phyloP scores from a whole-genome alignment of 2,329 filamentous ascomycete genomes.

The Didymella keratinophila region DNA sequence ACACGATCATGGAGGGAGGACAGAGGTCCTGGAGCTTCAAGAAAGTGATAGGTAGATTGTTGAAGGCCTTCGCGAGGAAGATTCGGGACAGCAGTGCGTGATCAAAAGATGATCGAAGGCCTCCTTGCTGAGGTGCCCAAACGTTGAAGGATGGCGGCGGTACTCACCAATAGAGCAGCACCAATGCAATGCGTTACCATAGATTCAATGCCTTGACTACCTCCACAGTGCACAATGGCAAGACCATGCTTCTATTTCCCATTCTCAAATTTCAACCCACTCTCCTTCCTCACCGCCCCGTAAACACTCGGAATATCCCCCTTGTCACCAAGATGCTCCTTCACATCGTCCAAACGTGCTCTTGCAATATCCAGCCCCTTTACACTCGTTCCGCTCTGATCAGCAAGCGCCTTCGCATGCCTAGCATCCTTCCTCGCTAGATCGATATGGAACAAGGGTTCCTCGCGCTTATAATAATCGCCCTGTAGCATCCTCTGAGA shows the following conservation, averaged over 20 bases:
- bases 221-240: no score
- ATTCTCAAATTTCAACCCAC: slow-evolving; percentile 74
- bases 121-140: no score
- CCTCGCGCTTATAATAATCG: slow-evolving; percentile 77
- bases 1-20: no score
- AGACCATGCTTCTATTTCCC: slow-evolving; percentile 36
- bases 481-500: slow-evolving; percentile 76
- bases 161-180: no score
- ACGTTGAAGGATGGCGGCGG: no score
- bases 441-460: slow-evolving; percentile 84
- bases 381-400: slow-evolving; percentile 67
- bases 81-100: no score
- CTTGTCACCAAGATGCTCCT: slow-evolving; percentile 71
- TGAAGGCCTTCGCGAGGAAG: no score
- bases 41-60: no score
- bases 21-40: no score
- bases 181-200: no score
- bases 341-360: slow-evolving; percentile 70
- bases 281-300: slow-evolving; percentile 77
- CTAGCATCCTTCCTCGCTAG: slow-evolving; percentile 82
- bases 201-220: no score
- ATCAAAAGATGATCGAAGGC: no score
- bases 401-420: slow-evolving; percentile 75
- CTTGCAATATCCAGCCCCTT: slow-evolving; percentile 72
- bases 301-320: slow-evolving; percentile 87